Conservation (phyloP, 2,329 filamentous ascomycete genomes). For the Dryadomyces quercivorus region DNA sequence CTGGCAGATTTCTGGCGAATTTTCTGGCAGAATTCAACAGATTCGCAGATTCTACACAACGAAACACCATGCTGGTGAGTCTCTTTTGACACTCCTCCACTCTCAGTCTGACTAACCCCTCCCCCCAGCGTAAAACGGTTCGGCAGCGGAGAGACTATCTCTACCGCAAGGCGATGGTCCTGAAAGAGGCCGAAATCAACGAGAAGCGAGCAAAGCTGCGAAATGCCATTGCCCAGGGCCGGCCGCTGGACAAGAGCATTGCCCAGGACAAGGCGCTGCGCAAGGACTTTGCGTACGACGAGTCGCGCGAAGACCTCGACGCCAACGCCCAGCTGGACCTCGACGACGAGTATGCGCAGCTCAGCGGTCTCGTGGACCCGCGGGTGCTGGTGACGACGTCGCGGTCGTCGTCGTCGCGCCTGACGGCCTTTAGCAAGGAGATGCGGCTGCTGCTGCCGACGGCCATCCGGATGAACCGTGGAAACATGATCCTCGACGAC, state of each 20-base stretch:
- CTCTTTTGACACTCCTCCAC: constrained; percentile 19
- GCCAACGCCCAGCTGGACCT: constrained; percentile 59
- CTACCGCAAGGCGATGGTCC: constrained; percentile 74
- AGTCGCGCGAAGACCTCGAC: constrained; percentile 58
- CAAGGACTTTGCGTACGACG: constrained; percentile 88
- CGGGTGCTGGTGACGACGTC: constrained; percentile 77
- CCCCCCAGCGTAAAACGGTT: constrained; percentile 53
- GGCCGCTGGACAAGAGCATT: constrained; percentile 68
- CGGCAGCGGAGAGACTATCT: constrained; percentile 78
- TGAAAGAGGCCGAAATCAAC: constrained; percentile 83
- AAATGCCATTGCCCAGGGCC: constrained; percentile 77
- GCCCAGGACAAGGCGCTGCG: constrained; percentile 77
- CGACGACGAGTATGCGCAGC: constrained; percentile 80
- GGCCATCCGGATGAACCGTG: constrained; percentile 77
- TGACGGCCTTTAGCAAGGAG: constrained; percentile 89
- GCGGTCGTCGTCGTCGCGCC: constrained; percentile 70
- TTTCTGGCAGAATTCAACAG: too few relatives aligned
- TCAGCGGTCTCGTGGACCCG: constrained; percentile 80
- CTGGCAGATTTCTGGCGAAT: too few relatives aligned
- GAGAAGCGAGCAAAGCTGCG: constrained; percentile 84
- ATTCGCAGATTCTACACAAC: too few relatives aligned
- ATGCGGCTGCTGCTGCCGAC: constrained; percentile 64
- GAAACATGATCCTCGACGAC: constrained; percentile 78
- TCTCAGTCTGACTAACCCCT: too few relatives aligned
- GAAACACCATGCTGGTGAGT: constrained; percentile 12